Base-by-base conservation (phyloP, 106 monocot species). In the Chionographis japonica region DNA sequence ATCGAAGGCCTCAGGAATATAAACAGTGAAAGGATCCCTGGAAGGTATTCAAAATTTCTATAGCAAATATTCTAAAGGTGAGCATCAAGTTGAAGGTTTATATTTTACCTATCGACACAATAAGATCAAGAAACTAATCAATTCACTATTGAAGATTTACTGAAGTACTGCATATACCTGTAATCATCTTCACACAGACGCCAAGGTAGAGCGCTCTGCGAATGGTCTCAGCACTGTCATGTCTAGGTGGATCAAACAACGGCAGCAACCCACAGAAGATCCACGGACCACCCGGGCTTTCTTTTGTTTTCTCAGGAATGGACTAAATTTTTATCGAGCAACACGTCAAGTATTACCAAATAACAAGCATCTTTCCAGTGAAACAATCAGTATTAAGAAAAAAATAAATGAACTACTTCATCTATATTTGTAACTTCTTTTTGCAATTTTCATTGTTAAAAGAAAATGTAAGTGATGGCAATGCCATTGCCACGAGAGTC, bases 221-320 rank as follows among this genome's bases (percentile, higher is more conserved):
- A 56, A 88, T 88, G 54, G 88, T 88, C 43, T 88, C 88, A 46
- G 88, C 88, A 73, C 88, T 88, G 71, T 88, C 88, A 66, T 88
- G 83, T 51, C 88, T 77, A 53, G 88, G 88, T 7, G 88, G 84
- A 68, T 88, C 88, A 69, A 88, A 88, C 56, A 88, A 78, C 50
- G 88, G 88, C 49, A 88, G 56, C 40, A 88, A 68, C 20, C 88
- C 88, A 62, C 84, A 84, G 66, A 88, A 84, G 37, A 70, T 75
- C 88, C 87, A 87, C 35, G 83, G 87, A 52, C 71, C 79, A n/a
- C 87, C 83, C 46, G 49, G 20, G 51, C 83, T 77, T 39, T 79
- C 73, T 79, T 77, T 87, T 39, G 68, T 61, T 76, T 74, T 87
- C 76, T 87, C 87, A 54, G 87, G 87, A 50, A 87, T 49, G 4